Base-by-base conservation (phyloP, 768 basidiomycete species). In the Mycena leptocephala region DNA sequence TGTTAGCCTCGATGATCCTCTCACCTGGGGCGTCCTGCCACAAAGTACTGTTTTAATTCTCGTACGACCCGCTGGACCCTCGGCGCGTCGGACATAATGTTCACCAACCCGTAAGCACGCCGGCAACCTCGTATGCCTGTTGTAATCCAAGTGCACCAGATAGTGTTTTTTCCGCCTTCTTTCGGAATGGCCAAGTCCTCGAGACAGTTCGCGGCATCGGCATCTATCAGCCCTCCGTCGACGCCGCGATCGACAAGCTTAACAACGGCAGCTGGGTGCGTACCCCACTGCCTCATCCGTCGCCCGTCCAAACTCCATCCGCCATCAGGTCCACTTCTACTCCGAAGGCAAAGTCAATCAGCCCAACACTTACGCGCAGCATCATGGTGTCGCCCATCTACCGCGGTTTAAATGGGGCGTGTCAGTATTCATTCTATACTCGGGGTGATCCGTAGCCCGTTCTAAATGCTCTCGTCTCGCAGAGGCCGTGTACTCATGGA, bases 371-470 rank as follows among this genome's bases (percentile, higher is more conserved):
- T 93, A 94, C 81, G 81, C 83, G 46, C 82, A 81, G 63, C 84
- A 85, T 63, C 81, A 80, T 43, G 92, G 92, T 14, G 76, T 86
- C 8, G 86, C 88, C 22, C 83, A 83, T 78, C 84, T 98, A 65
- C 89, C 93, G 9, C 88, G 95, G 59, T 98, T 98, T 85, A 98
- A 97, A 87, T 99, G 97, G 97, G 97, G 97, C 72, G 87, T 97
- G 97, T 97, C 82, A 84, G 97, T 93, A 51, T 48, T 74, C 56
- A 20, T 61, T 74, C 39, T 35, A 53, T 24, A 58, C 33, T 46
- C 71, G 51, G n/a, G n/a, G 69, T 73, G 55, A 74, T 72, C 63
- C 18, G 32, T 24, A 41, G n/a, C 66, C 58, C 53, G 28, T 56
- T 68, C 39, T 55, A 58, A 74, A 16, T 55, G 16, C 28, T 56